These are phyloP conservation scores for Candida andamanensis DNA, from an alignment of 805 yeast species.

Conservation along the genomic window DNA sequence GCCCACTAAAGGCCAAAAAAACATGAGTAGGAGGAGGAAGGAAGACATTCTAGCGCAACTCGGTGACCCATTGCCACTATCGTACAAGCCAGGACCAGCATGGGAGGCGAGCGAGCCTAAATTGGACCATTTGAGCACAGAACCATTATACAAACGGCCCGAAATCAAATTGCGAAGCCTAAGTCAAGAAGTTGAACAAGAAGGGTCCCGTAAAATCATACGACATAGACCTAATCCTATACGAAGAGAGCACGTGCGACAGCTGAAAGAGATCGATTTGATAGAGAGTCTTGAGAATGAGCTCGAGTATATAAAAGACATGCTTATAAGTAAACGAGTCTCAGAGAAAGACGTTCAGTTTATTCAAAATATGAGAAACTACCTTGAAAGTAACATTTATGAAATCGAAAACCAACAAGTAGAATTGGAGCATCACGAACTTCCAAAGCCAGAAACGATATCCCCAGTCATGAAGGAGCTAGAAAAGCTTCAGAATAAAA, in stretches of 20 bases:
- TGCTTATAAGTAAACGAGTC: slow-evolving; percentile 5
- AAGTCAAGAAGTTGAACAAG: neutral
- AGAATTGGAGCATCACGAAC: neutral
- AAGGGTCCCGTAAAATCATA: too few relatives aligned
- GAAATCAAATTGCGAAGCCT: neutral
- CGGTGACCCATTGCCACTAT: slow-evolving; percentile 14
- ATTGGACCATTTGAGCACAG: too few relatives aligned
- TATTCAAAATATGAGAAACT: slow-evolving; percentile 5
- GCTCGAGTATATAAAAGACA: slow-evolving; percentile 5
- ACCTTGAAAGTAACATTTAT: slow-evolving; percentile 4
- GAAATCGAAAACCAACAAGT: too few relatives aligned
- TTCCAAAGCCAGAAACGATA: neutral
- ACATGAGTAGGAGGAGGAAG: slow-evolving; percentile 5
- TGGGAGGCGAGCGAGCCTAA: neutral
- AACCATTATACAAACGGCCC: too few relatives aligned
- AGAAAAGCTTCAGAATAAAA: slow-evolving; percentile 1
- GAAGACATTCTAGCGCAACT: slow-evolving; percentile 10
- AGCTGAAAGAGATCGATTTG: slow-evolving; percentile 3
- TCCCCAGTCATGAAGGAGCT: slow-evolving; percentile 7
- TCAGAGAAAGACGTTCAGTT: slow-evolving; percentile 4
- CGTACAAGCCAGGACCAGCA: slow-evolving; percentile 7
- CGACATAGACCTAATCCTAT: slow-evolving; percentile 10
- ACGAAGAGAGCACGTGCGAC: slow-evolving; percentile 6
- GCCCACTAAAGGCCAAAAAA: too few relatives aligned
- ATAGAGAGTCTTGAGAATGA: slow-evolving; percentile 7